A percentile compares a stretch with the other conserved stretches of the same genome.
phyloP scores from a whole-genome alignment of 805 yeast species.

The Yamadazyma sp. region DNA sequence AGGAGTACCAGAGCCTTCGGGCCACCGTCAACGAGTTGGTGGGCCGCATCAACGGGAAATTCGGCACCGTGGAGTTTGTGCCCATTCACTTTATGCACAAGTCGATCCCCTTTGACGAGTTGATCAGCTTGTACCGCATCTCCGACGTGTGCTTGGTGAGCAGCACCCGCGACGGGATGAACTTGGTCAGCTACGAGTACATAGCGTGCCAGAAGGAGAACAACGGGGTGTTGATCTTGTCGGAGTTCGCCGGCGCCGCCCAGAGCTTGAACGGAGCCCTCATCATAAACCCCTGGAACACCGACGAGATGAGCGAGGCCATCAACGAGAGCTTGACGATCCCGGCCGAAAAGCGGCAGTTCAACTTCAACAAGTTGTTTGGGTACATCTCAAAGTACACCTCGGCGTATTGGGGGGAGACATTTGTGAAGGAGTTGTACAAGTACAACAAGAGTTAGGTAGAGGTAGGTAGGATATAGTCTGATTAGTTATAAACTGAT shows the following conservation, averaged over 20 bases:
- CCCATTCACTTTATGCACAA: constrained; percentile 97
- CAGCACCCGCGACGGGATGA: constrained; percentile 98
- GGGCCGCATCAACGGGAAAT: constrained; percentile 93
- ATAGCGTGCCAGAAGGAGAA: constrained; percentile 90
- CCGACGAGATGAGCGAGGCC: constrained; percentile 86
- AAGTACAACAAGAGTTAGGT: constrained; percentile 25
- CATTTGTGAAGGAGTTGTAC: constrained; percentile 82
- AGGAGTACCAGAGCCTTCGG: constrained; percentile 91
- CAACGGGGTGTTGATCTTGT: constrained; percentile 82
- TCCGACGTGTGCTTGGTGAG: constrained; percentile 91
- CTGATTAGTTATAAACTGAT: neutral
- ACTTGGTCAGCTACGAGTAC: constrained; percentile 92
- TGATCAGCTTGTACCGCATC: constrained; percentile 80
- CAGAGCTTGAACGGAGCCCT: constrained; percentile 93
- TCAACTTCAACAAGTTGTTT: constrained; percentile 82
- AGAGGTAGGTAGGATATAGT: neutral
- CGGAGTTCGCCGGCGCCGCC: constrained; percentile 99
- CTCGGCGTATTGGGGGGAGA: constrained; percentile 96
- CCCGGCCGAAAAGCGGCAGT: constrained; percentile 73
- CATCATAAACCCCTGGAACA: constrained; percentile 97
- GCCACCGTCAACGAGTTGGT: constrained; percentile 95
- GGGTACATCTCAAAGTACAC: constrained; percentile 90
- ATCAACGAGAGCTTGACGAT: constrained; percentile 84
- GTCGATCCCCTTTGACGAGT: constrained; percentile 85
- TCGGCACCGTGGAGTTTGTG: constrained; percentile 95